phyloP scores from a whole-genome alignment of 2,329 filamentous ascomycete genomes.

The Colletotrichum tropicale region DNA sequence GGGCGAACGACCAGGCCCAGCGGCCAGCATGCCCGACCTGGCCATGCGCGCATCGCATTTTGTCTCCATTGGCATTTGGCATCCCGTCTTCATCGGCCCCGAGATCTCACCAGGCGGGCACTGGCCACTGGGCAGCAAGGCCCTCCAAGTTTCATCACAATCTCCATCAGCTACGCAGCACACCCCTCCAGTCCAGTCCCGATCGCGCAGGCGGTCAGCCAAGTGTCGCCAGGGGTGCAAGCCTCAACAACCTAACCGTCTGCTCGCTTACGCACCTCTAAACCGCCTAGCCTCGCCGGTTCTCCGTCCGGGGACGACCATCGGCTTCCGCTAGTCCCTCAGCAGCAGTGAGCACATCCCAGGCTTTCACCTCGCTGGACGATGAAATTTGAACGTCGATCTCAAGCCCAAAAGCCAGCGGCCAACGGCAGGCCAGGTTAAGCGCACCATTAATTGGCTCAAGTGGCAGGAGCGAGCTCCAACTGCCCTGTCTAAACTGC shows the following conservation, averaged over 20 bases:
- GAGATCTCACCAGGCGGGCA: background rate
- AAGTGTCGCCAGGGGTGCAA: constrained; percentile 7
- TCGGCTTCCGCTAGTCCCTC: constrained; percentile 5
- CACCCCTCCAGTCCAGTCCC: background rate
- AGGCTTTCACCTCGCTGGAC: background rate
- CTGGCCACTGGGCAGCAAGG: background rate
- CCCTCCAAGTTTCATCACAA: background rate
- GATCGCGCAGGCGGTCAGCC: constrained; percentile 13
- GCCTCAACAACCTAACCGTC: constrained; percentile 21
- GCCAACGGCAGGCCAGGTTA: background rate
- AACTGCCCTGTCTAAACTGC: constrained; percentile 2
- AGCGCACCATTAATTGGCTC: background rate
- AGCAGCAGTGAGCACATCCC: background rate
- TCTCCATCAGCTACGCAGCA: background rate
- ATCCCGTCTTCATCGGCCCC: constrained; percentile 11
- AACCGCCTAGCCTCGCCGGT: constrained; percentile 18
- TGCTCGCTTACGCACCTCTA: constrained; percentile 18
- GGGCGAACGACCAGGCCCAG: background rate
- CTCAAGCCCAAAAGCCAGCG: background rate
- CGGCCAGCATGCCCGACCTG: background rate
- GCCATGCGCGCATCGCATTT: background rate
- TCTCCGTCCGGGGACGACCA: constrained; percentile 17
- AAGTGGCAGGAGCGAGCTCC: background rate
- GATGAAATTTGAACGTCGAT: background rate
- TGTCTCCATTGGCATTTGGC: background rate